A percentile compares a stretch with the other conserved stretches of the same genome.
Evolutionary conservation across 257 asterid genomes (phyloP).

Genomic region (Solanum okadae): DNA sequence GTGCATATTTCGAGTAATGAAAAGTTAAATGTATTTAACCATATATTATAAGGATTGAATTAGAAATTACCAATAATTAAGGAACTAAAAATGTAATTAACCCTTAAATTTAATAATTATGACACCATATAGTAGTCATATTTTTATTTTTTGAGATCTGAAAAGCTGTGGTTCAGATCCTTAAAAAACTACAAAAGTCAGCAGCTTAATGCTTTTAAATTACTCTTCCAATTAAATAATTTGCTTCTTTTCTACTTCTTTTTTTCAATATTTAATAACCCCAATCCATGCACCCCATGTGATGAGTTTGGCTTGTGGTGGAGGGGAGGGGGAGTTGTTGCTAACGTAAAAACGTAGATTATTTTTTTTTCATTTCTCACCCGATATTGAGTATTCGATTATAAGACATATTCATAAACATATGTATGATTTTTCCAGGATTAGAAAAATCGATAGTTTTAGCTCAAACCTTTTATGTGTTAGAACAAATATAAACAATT

Average conservation of each 20-base stretch:
- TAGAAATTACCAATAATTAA: background rate
- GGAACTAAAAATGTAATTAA: background rate
- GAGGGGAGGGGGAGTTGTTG: background rate
- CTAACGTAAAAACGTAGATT: background rate
- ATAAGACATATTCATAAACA: no score
- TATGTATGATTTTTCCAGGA: no score
- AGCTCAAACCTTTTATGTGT: no score
- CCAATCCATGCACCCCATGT: background rate
- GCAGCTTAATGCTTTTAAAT: background rate
- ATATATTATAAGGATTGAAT: background rate
- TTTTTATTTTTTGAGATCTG: background rate
- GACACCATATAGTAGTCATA: background rate
- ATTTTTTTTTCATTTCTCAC: no score
- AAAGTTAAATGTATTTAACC: background rate
- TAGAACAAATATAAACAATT: background rate
- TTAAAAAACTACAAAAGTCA: background rate
- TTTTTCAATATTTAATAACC: background rate
- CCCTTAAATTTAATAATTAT: background rate
- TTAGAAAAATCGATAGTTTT: no score
- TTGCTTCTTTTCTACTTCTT: background rate
- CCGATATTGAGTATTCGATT: no score
- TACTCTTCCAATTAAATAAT: background rate
- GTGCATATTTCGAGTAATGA: background rate
- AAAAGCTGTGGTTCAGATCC: background rate
- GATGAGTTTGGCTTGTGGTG: background rate